Base-by-base conservation (phyloP, 805 yeast species). In the Ascoidea rubescens region DNA sequence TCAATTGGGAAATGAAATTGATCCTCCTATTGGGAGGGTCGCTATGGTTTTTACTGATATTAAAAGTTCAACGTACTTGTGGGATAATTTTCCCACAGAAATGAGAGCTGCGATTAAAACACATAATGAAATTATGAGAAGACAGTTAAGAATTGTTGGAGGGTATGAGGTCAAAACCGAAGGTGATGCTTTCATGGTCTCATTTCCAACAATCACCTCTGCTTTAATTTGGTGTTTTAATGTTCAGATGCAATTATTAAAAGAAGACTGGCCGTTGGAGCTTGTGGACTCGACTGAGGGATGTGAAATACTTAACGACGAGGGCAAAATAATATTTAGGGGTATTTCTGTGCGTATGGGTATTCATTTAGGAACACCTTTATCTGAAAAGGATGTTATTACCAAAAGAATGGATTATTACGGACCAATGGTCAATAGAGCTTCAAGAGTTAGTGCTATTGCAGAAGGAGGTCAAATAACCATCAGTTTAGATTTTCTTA, bases 111-210 rank as follows among this genome's bases (percentile, higher is more conserved):
- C 98, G 0, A 91, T 91, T 62, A 87, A 88, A 67, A 84, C 87
- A 5, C 99, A 91, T 66, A 93, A 91, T 63, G 79, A 87, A 17
- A 78, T 93, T 37, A 91, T 93, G 98, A 79, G 99, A 61, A 78
- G 97, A 50, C 93, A 87, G 58, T 69, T 91, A 56, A 78, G 96
- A 59, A 82, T 89, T 48, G 87, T 86, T 62, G 96, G 97, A 37
- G 99, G 98, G 1, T 91, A 91, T 64, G 99, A 91, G 65, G 98
- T 91, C 33, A 91, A 91, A 64, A 93, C 96, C 1, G 99, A 93
- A 78, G 99, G 99, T 63, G 99, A 91, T 72, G 96, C 98, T 0
- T 91, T 91, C 60, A 89, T 91, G 86, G 96, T 91, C 12, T 86
- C 96, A 10, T 91, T 91, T 66, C 95, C 96, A 0, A 82, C 95